Conservation (phyloP, 1,139 yeast genomes). For the Kurtzmaniella quercitrusa region DNA sequence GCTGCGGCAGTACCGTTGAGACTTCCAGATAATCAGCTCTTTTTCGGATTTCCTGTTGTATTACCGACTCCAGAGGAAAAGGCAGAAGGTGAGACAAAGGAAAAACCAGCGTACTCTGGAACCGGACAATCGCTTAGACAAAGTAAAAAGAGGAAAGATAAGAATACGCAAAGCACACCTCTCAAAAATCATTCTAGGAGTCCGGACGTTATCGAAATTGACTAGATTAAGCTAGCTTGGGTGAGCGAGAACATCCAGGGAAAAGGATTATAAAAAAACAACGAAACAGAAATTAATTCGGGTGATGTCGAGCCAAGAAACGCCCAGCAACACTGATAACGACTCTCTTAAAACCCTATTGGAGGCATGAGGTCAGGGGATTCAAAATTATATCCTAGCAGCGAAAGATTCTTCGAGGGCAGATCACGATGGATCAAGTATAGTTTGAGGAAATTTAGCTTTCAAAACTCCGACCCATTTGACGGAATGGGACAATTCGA, state of each 20-base stretch:
- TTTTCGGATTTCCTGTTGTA: conserved; percentile 87
- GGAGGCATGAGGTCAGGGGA: no score
- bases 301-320: no score
- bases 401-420: no score
- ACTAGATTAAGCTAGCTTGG: conserved; percentile 26
- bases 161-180: conserved; percentile 34
- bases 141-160: conserved; percentile 69
- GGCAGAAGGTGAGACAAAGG: conserved; percentile 20
- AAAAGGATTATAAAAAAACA: not conserved
- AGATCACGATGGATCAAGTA: no score
- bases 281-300: not conserved
- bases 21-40: conserved; percentile 80
- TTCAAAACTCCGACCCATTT: no score
- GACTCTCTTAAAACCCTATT: no score
- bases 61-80: conserved; percentile 57
- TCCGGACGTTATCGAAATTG: conserved; percentile 79
- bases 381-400: no score
- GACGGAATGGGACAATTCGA: no score
- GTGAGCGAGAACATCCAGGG: not conserved
- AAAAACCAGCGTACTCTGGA: conserved; percentile 45
- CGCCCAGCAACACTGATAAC: no score
- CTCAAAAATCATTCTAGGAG: conserved; percentile 53
- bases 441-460: no score
- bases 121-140: conserved; percentile 71
- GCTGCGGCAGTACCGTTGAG: conserved; percentile 70